These are phyloP conservation scores for Talaromyces sp. DNA, from an alignment of 2,329 filamentous ascomycete species.

Conservation along the genomic window DNA sequence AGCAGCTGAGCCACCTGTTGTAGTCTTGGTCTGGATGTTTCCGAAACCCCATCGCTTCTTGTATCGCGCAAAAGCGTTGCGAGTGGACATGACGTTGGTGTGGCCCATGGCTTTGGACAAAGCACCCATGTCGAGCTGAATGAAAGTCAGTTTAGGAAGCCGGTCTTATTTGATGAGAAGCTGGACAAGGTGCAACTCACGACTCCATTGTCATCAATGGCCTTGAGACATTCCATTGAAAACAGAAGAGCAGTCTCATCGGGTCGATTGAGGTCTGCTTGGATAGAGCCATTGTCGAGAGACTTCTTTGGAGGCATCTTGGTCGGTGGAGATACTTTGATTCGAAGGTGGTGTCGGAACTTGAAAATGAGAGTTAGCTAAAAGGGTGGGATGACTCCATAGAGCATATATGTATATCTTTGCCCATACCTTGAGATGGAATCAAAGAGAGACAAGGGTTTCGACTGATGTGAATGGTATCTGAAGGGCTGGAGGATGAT, in stretches of 20 bases:
- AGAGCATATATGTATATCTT: neutral
- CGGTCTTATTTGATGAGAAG: too few species aligned
- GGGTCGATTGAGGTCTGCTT: neutral
- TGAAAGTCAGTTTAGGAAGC: neutral
- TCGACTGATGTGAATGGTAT: neutral
- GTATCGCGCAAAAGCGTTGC: conserved; percentile 7
- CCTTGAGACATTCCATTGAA: conserved; percentile 7
- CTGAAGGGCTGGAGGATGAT: neutral
- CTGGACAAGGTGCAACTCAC: neutral
- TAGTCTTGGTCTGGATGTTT: conserved; percentile 2
- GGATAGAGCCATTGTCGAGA: neutral
- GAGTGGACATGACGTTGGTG: conserved; percentile 13
- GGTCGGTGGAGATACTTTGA: neutral
- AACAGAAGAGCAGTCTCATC: conserved; percentile 2
- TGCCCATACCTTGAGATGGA: neutral
- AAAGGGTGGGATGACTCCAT: neutral
- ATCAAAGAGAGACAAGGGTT: neutral
- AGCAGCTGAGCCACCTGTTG: neutral
- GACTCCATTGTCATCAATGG: neutral
- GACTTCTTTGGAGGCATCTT: conserved; percentile 17
- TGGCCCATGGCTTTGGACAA: conserved; percentile 13
- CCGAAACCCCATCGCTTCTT: conserved; percentile 13
- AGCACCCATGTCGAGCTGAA: conserved; percentile 6
- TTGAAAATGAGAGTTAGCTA: neutral
- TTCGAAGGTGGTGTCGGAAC: neutral